These are phyloP conservation scores for Limonium bicolor DNA, from an alignment of 148 eudicot genomes.

Conservation along the genomic window DNA sequence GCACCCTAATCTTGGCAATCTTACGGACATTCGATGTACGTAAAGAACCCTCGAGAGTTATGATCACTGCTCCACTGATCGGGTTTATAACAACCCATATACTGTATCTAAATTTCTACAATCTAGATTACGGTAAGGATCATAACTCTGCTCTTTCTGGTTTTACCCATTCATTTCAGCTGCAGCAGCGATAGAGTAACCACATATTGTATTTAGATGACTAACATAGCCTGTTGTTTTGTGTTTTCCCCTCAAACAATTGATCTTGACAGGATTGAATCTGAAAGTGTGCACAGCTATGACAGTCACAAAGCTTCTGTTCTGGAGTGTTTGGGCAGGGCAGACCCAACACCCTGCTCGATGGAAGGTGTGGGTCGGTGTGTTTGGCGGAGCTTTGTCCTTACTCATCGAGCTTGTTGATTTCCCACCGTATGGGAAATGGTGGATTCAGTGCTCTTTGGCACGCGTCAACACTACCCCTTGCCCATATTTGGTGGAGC, in stretches of 20 bases:
- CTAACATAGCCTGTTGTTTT: too few relatives aligned
- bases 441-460: constrained; percentile 71
- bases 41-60: constrained; percentile 63
- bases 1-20: constrained; percentile 52
- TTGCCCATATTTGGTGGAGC: constrained; percentile 80
- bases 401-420: constrained; percentile 39
- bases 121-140: constrained; percentile 47
- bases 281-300: constrained; percentile 40
- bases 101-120: constrained; percentile 60
- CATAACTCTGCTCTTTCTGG: too few relatives aligned
- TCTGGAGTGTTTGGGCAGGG: constrained; percentile 80
- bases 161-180: too few relatives aligned
- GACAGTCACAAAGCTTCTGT: constrained; percentile 28
- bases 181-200: too few relatives aligned
- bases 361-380: constrained; percentile 48
- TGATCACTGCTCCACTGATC: constrained; percentile 64
- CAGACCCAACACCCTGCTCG: constrained; percentile 46
- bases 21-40: constrained; percentile 47
- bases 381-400: constrained; percentile 39
- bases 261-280: constrained; percentile 77
- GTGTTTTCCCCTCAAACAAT: too few relatives aligned
- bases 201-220: too few relatives aligned
- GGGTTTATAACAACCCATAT: constrained; percentile 72
- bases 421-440: constrained; percentile 66
- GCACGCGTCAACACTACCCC: constrained; percentile 59